These are phyloP conservation scores for Elasticomyces elasticus DNA, from an alignment of 495 filamentous ascomycete species.

Conservation along the genomic window DNA sequence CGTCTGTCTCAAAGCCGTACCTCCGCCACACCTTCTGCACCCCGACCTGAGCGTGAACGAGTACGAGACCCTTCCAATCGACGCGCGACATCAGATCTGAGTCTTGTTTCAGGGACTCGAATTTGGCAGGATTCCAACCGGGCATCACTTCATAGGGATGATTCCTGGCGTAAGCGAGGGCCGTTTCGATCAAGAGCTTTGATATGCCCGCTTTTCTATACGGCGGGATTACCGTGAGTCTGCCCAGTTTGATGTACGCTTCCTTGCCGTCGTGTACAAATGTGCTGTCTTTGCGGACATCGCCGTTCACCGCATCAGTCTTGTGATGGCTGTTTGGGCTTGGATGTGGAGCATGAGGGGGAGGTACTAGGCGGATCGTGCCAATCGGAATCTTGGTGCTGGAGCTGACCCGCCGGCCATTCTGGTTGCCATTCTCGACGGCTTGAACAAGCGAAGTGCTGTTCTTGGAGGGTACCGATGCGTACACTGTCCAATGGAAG, in stretches of 20 bases:
- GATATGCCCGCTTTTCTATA: constrained; percentile 57
- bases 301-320: constrained; percentile 15
- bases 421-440: background rate
- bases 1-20: constrained; percentile 62
- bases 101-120: constrained; percentile 17
- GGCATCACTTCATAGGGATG: constrained; percentile 41
- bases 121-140: constrained; percentile 17
- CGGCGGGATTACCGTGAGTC: constrained; percentile 55
- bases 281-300: constrained; percentile 26
- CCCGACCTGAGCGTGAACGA: constrained; percentile 62
- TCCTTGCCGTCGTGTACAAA: constrained; percentile 48
- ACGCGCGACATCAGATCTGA: constrained; percentile 6
- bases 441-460: constrained; percentile 14
- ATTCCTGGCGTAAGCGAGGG: constrained; percentile 49
- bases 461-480: constrained; percentile 36
- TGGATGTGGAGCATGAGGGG: constrained; percentile 56
- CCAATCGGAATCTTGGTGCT: constrained; percentile 48
- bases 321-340: constrained; percentile 31
- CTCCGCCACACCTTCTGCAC: constrained; percentile 51
- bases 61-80: constrained; percentile 46
- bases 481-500: constrained; percentile 77
- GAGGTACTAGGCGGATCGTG: constrained; percentile 68
- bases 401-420: constrained; percentile 14
- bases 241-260: constrained; percentile 66
- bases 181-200: constrained; percentile 50